Conservation (phyloP, 2,329 filamentous ascomycete genomes). For the Calonectria naviculata region DNA sequence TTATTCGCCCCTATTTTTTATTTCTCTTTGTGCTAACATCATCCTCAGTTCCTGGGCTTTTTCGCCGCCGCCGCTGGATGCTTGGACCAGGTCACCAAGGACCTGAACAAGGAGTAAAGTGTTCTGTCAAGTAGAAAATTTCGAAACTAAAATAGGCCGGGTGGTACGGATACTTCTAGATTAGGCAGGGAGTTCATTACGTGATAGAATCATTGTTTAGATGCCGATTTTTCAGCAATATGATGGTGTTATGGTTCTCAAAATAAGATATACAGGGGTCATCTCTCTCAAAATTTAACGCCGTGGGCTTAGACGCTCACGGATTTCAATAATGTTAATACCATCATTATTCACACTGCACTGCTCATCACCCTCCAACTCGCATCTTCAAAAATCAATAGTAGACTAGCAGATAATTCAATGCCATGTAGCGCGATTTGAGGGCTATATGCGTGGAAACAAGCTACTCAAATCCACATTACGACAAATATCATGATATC, state of each 20-base stretch:
- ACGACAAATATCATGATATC: no score
- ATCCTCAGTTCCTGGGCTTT: conserved; percentile 71
- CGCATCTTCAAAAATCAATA: neutral
- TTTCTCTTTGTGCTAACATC: neutral
- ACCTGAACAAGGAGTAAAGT: conserved; percentile 1
- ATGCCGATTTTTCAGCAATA: conserved; percentile 6
- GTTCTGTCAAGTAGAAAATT: neutral
- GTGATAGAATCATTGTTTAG: conserved; percentile 3
- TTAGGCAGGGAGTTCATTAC: conserved; percentile 4
- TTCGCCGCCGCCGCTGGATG: conserved; percentile 70
- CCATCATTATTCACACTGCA: neutral
- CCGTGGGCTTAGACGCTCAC: neutral
- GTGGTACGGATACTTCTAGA: neutral
- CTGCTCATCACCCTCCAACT: neutral
- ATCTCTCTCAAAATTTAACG: neutral
- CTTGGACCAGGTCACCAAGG: conserved; percentile 18
- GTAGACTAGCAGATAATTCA: no score
- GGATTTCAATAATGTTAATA: neutral
- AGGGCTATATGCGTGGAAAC: no score
- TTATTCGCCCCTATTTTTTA: neutral
- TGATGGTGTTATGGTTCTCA: neutral
- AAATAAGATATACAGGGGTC: neutral
- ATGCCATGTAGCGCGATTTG: no score
- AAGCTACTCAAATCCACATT: no score
- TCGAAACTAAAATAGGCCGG: neutral